Conservation (phyloP, 1,284 basidiomycete genomes). For the Trametes versicolor region DNA sequence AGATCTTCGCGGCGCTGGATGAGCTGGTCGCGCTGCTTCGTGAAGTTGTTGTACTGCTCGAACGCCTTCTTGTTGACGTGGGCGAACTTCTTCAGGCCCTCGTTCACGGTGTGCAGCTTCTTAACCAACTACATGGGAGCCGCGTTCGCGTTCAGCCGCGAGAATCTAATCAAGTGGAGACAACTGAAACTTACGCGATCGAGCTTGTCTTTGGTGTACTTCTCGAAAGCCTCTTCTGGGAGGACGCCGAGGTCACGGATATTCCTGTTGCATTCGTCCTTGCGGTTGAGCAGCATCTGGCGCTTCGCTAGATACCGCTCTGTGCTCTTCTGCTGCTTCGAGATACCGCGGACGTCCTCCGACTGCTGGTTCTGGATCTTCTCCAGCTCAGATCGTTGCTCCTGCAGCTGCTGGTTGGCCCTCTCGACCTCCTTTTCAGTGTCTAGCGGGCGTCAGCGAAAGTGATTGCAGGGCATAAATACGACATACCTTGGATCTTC, state of each 20-base stretch:
- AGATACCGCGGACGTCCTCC: slow-evolving; percentile 87
- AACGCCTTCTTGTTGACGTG: slow-evolving; percentile 99
- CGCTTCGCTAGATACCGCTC: slow-evolving; percentile 95
- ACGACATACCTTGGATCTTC: slow-evolving; percentile 69
- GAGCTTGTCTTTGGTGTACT: slow-evolving; percentile 86
- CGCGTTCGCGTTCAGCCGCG: background rate
- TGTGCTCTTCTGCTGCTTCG: slow-evolving; percentile 92
- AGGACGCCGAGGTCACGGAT: slow-evolving; percentile 97
- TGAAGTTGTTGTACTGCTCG: slow-evolving; percentile 98
- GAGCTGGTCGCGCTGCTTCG: slow-evolving; percentile 95
- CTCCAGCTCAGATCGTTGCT: slow-evolving; percentile 75
- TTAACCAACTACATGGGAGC: slow-evolving; percentile 78
- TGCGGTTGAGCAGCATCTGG: slow-evolving; percentile 84
- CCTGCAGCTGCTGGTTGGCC: slow-evolving; percentile 71
- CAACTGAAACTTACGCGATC: slow-evolving; percentile 71
- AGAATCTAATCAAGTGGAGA: slow-evolving; percentile 6
- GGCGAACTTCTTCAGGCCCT: slow-evolving; percentile 93
- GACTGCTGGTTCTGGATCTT: slow-evolving; percentile 82
- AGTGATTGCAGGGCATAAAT: slow-evolving; percentile 9
- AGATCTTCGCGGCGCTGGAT: slow-evolving; percentile 89
- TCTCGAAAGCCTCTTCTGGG: slow-evolving; percentile 97
- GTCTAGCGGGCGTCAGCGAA: slow-evolving; percentile 49
- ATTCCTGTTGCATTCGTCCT: slow-evolving; percentile 93
- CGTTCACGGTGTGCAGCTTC: slow-evolving; percentile 90
- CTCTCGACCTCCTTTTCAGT: slow-evolving; percentile 79